Conservation (phyloP, 805 yeast genomes). For the Candida palmyrensis region DNA sequence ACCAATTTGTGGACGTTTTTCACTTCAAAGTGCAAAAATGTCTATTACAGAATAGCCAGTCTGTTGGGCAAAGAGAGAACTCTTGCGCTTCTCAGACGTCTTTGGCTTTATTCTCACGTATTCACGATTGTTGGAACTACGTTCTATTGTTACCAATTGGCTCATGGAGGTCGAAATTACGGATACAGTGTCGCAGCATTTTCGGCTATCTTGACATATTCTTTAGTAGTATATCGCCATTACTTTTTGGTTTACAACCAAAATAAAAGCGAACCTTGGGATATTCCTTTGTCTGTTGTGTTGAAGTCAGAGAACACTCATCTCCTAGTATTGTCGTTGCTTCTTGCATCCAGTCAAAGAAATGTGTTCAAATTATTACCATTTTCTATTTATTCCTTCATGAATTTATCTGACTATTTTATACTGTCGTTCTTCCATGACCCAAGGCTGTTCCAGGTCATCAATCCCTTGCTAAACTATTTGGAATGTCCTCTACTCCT, state of each 20-base stretch:
- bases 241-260: constrained; percentile 1
- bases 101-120: not conserved
- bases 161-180: not conserved
- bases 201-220: constrained; percentile 13
- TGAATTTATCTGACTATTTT: constrained; percentile 18
- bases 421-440: constrained; percentile 13
- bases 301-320: constrained; percentile 26
- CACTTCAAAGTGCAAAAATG: no score
- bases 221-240: constrained; percentile 15
- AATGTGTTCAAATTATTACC: constrained; percentile 20
- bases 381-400: constrained; percentile 21
- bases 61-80: no score
- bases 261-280: no score
- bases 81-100: no score
- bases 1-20: no score
- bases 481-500: constrained; percentile 13
- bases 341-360: constrained; percentile 14
- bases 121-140: not conserved
- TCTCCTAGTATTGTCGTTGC: constrained; percentile 17
- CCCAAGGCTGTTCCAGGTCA: constrained; percentile 9
- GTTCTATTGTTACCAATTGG: not conserved
- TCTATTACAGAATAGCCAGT: no score
- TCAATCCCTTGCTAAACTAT: constrained; percentile 11
- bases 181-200: constrained; percentile 8
- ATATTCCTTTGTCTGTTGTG: constrained; percentile 14